Base-by-base conservation (phyloP, 352 stramenopile genomes). In the Phytophthora rubi region DNA sequence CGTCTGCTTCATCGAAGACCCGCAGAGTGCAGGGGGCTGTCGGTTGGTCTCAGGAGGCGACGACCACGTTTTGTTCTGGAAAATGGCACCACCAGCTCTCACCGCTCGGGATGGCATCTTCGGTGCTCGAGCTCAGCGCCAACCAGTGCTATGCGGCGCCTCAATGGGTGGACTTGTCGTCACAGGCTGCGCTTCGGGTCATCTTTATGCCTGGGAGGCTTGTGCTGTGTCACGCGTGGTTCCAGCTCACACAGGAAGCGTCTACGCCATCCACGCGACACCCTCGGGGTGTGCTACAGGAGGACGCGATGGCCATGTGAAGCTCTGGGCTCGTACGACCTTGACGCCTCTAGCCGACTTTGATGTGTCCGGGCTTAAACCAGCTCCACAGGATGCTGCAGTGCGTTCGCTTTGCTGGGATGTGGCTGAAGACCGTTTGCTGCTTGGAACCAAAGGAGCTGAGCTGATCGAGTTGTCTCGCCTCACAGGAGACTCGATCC, bases 51-150 rank as follows among this genome's bases (percentile, higher is more conserved):
- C 82, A 1, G 87, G 85, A 44, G 87, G 87, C 0, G 74, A 86
- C 9, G 69, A 90, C 59, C 85, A 95, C 59, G 82, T 92, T 35
- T 63, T 82, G 32, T 95, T 95, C 55, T 95, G 87, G 85, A 83
- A 80, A 39, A 57, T 92, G 6, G 77, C 88, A 10, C 57, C 79
- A 8, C 82, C 84, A 9, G 58, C 54, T 37, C 80, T 93, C 44
- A 75, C 85, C 9, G 77, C 73, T 4, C 88, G 78, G 6, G 69
- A 75, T n/a, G 85, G 87, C 15, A 70, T 86, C n/a, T 92, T 93
- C 73, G 83, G 86, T 28, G 61, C 80, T 51, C 83, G 86, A 58
- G 79, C 76, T 0, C 76, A 91, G 56, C 68, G 68, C 32, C 86
- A 92, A 53, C 55, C 85, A 12, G 57, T 90, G 3, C 83, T 93